These are phyloP conservation scores for Magnolia kwangsiensis DNA, from an alignment of 164 flowering plant genomes.

Conservation along the genomic window DNA sequence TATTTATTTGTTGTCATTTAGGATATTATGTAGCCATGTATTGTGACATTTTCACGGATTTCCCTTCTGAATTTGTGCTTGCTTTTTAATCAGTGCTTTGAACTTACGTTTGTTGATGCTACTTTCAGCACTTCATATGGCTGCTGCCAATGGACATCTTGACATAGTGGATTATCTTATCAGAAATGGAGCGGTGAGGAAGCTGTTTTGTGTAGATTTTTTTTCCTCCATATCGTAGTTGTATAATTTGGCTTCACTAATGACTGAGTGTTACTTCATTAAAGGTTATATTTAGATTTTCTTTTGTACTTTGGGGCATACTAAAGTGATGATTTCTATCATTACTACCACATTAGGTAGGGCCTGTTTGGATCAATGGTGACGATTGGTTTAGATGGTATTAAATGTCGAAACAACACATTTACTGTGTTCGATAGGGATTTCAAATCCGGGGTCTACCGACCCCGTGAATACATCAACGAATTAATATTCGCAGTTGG, in stretches of 20 bases:
- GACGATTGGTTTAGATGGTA: not conserved
- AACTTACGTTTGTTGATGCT: not conserved
- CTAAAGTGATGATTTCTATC: not conserved
- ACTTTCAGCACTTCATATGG: conserved; percentile 91
- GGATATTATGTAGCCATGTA: not conserved
- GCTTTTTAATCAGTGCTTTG: not conserved
- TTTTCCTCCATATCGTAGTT: not conserved
- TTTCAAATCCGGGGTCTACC: too few relatives aligned
- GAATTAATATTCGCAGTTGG: too few relatives aligned
- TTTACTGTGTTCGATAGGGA: too few relatives aligned
- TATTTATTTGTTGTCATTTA: not conserved
- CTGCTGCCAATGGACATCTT: conserved; percentile 91
- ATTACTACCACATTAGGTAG: not conserved
- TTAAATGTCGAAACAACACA: not conserved
- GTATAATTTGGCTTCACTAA: not conserved
- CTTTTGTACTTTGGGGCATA: not conserved
- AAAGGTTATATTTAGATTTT: not conserved
- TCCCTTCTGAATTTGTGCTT: not conserved
- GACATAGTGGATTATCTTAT: conserved; percentile 70
- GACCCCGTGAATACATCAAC: too few relatives aligned
- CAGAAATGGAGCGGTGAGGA: conserved; percentile 63
- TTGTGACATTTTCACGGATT: not conserved
- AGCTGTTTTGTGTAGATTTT: not conserved
- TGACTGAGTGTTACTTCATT: not conserved
- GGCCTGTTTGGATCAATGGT: not conserved